A percentile compares a stretch with the other conserved stretches of the same genome.
These are phyloP conservation scores for Coemansia sp. DNA, from an alignment of 192 early-diverging fungal species.

Conservation along the genomic window DNA sequence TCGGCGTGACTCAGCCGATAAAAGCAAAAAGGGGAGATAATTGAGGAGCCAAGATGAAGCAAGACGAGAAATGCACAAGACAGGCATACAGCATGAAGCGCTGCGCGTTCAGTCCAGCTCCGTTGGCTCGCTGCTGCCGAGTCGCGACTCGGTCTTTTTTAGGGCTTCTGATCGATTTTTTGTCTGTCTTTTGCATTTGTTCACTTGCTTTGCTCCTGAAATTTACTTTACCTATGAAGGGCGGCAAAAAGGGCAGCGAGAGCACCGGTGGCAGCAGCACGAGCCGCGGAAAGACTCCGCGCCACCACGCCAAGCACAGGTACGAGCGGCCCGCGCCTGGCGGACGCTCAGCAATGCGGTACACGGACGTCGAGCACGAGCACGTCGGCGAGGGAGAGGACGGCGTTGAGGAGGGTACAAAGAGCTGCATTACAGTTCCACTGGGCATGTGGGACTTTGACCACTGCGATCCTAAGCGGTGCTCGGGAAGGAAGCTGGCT, in stretches of 20 bases:
- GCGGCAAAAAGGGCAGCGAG: conserved; percentile 26
- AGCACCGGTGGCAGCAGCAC: background rate
- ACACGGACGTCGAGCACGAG: background rate
- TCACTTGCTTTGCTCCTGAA: background rate
- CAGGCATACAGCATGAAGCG: background rate
- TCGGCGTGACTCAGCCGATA: background rate
- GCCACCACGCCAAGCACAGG: conserved; percentile 27
- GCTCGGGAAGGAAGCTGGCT: conserved; percentile 87
- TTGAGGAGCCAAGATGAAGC: background rate
- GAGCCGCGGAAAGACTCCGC: conserved; percentile 17
- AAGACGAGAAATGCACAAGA: background rate
- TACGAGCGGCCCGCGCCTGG: conserved; percentile 13
- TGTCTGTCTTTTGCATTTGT: background rate
- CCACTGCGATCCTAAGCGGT: conserved; percentile 98
- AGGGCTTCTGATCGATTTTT: background rate
- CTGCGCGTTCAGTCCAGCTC: background rate
- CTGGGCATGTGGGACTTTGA: conserved; percentile 95
- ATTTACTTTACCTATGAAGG: conserved; percentile 13
- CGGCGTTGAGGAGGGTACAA: background rate
- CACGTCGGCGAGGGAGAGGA: background rate
- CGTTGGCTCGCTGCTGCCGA: background rate
- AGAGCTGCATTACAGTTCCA: conserved; percentile 50
- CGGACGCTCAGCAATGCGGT: conserved; percentile 9
- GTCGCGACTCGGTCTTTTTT: background rate
- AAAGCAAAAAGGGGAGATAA: background rate